phyloP scores from a whole-genome alignment of 169 alveolate genomes.

The Eimeria zaria region DNA sequence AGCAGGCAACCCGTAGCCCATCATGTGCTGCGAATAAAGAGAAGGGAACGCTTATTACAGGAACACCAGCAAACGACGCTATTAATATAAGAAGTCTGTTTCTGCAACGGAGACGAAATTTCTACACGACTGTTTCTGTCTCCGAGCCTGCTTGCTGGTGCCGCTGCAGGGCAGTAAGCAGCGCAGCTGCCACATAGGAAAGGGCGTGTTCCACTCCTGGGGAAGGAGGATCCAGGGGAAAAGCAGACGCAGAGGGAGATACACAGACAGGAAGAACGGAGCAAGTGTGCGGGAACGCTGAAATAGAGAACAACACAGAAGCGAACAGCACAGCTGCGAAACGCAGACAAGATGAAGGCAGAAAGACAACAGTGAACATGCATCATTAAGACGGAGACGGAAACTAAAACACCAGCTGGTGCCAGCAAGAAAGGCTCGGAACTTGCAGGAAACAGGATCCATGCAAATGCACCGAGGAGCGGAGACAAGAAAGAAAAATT shows the following conservation, averaged over 20 bases:
- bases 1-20: neutral
- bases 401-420: neutral
- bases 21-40: neutral
- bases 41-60: neutral
- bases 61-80: neutral
- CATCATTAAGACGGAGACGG: neutral
- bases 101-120: neutral
- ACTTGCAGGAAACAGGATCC: neutral
- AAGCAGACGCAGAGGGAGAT: neutral
- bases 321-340: neutral
- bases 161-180: slow-evolving; percentile 6
- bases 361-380: neutral
- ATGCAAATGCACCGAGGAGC: neutral
- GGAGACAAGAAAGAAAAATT: neutral
- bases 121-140: neutral
- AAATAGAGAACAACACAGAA: neutral
- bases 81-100: neutral
- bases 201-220: neutral
- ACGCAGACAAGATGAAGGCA: neutral
- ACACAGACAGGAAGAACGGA: neutral
- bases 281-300: neutral
- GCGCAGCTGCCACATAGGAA: neutral
- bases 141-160: neutral
- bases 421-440: neutral
- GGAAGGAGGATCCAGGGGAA: neutral